phyloP scores from a whole-genome alignment of 2,329 filamentous ascomycete genomes.

The Cladophialophora carrionii region DNA sequence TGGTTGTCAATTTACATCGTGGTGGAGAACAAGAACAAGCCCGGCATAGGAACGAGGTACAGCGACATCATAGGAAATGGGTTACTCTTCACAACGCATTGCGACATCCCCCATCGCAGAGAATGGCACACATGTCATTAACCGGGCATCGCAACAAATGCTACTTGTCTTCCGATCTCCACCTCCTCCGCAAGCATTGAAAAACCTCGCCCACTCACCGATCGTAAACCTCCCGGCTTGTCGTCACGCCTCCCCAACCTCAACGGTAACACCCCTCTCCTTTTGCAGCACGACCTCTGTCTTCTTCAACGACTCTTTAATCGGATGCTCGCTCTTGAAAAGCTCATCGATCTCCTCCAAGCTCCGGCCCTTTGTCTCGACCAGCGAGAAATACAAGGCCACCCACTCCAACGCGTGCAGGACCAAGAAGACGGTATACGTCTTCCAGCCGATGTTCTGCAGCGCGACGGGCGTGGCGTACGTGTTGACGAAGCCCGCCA shows the following conservation, averaged over 20 bases:
- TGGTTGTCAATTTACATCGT: background rate
- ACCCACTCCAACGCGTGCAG: background rate
- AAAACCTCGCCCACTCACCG: background rate
- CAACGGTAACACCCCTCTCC: slow-evolving; percentile 1
- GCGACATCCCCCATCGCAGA: background rate
- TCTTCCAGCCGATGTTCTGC: slow-evolving; percentile 41
- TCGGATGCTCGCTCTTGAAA: slow-evolving; percentile 3
- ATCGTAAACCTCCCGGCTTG: background rate
- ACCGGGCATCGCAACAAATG: background rate
- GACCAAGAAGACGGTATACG: slow-evolving; percentile 38
- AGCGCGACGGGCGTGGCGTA: slow-evolving; percentile 37
- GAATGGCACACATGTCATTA: background rate
- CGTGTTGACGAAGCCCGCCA: slow-evolving; percentile 14
- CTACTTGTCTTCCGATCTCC: background rate
- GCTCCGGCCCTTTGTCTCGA: slow-evolving; percentile 39
- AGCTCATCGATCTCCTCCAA: slow-evolving; percentile 14
- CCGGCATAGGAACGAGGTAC: background rate
- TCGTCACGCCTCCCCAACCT: background rate
- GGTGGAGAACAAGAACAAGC: background rate
- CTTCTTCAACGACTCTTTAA: slow-evolving; percentile 9
- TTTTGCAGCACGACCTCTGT: slow-evolving; percentile 2
- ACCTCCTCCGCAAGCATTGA: background rate
- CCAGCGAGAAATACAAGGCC: slow-evolving; percentile 15
- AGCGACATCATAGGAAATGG: background rate
- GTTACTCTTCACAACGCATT: background rate